Evolutionary conservation across 768 basidiomycete species (phyloP).

Genomic region (Crucibulum laeve): DNA sequence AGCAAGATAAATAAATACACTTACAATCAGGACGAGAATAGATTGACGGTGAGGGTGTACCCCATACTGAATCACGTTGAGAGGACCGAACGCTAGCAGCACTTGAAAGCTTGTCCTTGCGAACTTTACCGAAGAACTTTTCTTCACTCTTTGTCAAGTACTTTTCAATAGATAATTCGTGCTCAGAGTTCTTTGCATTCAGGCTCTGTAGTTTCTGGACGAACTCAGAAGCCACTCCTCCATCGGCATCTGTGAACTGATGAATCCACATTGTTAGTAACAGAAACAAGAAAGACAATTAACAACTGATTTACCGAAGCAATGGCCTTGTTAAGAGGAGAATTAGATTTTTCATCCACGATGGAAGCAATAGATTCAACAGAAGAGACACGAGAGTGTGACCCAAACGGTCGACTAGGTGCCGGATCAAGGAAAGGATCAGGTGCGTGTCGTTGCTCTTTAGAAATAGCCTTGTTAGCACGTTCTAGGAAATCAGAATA

Average conservation of each 20-base stretch:
- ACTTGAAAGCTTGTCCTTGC: slow-evolving; percentile 81
- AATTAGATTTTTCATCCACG: slow-evolving; percentile 85
- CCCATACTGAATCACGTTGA: slow-evolving; percentile 79
- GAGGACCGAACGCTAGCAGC: slow-evolving; percentile 79
- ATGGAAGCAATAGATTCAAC: slow-evolving; percentile 92
- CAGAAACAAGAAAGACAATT: not conserved
- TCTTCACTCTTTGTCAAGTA: slow-evolving; percentile 90
- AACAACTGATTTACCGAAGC: slow-evolving; percentile 55
- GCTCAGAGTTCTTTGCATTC: slow-evolving; percentile 83
- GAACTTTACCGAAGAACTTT: slow-evolving; percentile 86
- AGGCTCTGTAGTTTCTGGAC: slow-evolving; percentile 78
- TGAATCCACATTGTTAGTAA: slow-evolving; percentile 5
- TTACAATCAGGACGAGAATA: slow-evolving; percentile 76
- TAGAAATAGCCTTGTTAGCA: slow-evolving; percentile 80
- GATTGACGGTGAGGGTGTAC: slow-evolving; percentile 58
- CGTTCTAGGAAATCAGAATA: slow-evolving; percentile 81
- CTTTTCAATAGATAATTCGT: slow-evolving; percentile 89
- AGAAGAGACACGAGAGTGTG: slow-evolving; percentile 75
- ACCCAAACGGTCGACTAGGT: slow-evolving; percentile 73
- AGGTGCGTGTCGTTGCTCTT: slow-evolving; percentile 70
- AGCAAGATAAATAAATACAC: slow-evolving; percentile 21
- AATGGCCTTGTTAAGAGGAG: slow-evolving; percentile 92
- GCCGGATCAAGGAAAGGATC: slow-evolving; percentile 82
- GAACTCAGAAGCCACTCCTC: slow-evolving; percentile 87
- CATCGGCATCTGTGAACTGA: slow-evolving; percentile 91